Evolutionary conservation across 2,329 filamentous ascomycete species (phyloP), one percentile per base, ranked within the genome.

Genomic region (Diplodia sapinea): DNA sequence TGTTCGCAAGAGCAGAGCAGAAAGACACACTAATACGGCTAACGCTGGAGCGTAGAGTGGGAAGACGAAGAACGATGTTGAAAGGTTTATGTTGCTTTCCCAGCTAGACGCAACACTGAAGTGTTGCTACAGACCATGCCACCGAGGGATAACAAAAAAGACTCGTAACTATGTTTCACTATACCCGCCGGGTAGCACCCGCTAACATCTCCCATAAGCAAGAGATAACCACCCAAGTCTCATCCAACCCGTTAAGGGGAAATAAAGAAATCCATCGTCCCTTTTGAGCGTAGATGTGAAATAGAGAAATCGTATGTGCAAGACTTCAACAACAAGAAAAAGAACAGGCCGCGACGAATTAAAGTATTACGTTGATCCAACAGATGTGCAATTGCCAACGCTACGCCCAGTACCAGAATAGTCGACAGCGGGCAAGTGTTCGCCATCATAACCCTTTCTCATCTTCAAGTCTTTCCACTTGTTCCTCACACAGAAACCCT

Each of bases 141-240:
- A 49, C 59, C 59, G 31, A 40, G 15, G 13, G 33, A 43, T 20
- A 26, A n/a, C 12, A 38, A 36, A 51, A 63, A 63, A 38, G n/a
- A 51, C 50, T 63, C 59, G 59, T 63, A 63, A 63, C 47, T 38
- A 51, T 63, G 7, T 63, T 63, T n/a, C 17, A 38, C n/a, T 15
- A 38, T 31, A 33, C 4, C 43, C 57, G 26, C 40, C 26, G 23
- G 50, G 9, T n/a, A 62, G 15, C 11, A 15, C 26, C 29, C 13
- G 33, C n/a, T 51, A 8, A 36, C 12, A 17, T 38, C 26, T 31
- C 23, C 38, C 15, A 49, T n/a, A 5, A 51, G 50, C 17, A 51
- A 33, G 29, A 51, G 29, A 51, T 38, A 52, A 15, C 59, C 47
- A n/a, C 47, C 59, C 59, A 63, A 20, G 15, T 23, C 47, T 31